Base-by-base conservation (phyloP, 768 basidiomycete species). In the Tephrocybe sp. region DNA sequence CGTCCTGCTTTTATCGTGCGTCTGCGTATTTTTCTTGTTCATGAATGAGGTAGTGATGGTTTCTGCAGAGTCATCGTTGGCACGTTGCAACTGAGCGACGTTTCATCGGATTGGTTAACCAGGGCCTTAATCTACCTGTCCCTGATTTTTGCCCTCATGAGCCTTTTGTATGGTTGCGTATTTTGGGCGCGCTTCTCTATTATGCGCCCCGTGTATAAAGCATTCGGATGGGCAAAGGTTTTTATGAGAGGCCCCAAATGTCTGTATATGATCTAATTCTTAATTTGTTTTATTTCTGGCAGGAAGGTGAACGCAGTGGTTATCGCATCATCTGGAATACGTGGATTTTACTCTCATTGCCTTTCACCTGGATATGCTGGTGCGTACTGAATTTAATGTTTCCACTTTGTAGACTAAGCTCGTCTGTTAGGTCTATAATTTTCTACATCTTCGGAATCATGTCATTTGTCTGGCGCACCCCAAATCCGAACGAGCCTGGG, bases 281-380 rank as follows among this genome's bases (percentile, higher is more conserved):
- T n/a, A 39, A 17, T 19, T 11, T 13, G n/a, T 26, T 26, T 26
- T 26, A 26, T 26, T 19, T 19, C n/a, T n/a, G n/a, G 7, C 43
- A 54, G 53, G 48, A 26, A 56, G 20, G 40, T 4, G 20, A 41
- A 41, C 19, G 55, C 47, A 53, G 58, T 20, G 30, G 60, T 40
- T 57, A 60, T 4, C 39, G 55, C 19, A 60, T 63, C 34, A 52
- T 51, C 56, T 65, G 82, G 82, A 84, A 84, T 53, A 78, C 83
- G 11, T 84, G 83, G 82, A 76, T 84, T 6, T 53, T 84, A 5
- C 68, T 84, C 39, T 74, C 82, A 2, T 74, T 83, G 70, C 87
- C 87, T 0, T 79, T 76, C 0, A 65, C 87, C 10, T 88, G 84
- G 81, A 78, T 87, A 48, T 77, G 84, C 3, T 89, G 84, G 85